A percentile compares a stretch with the other conserved stretches of the same genome.
phyloP scores from a whole-genome alignment of 2,329 filamentous ascomycete species.

The Alternaria sp. region DNA sequence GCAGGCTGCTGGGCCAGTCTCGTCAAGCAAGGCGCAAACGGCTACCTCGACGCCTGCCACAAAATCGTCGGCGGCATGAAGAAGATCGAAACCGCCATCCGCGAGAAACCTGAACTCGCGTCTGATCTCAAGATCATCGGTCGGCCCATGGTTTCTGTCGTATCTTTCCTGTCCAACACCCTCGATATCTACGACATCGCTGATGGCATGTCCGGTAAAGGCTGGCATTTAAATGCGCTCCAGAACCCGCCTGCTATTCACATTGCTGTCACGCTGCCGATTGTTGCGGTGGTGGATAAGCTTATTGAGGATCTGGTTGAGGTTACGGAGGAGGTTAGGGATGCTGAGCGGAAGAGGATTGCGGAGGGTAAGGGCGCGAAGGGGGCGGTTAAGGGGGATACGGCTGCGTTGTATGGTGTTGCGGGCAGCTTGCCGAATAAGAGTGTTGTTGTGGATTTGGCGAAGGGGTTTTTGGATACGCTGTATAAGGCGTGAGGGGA shows the following conservation, averaged over 20 bases:
- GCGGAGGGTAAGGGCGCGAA: constrained; percentile 70
- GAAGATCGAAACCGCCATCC: constrained; percentile 77
- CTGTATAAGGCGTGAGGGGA: constrained; percentile 78
- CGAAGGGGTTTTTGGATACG: constrained; percentile 88
- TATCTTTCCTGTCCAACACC: constrained; percentile 83
- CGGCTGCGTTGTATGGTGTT: constrained; percentile 90
- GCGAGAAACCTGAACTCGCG: constrained; percentile 69
- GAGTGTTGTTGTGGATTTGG: constrained; percentile 88
- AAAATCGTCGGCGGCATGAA: constrained; percentile 88
- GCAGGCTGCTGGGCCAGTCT: constrained; percentile 94
- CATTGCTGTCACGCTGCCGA: constrained; percentile 88
- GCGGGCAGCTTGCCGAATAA: constrained; percentile 95
- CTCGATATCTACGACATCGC: constrained; percentile 94
- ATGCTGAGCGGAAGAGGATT: constrained; percentile 76
- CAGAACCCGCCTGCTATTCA: constrained; percentile 93
- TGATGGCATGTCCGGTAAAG: constrained; percentile 80
- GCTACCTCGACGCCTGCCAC: constrained; percentile 85
- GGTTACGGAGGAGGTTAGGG: constrained; percentile 72
- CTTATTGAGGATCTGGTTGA: constrained; percentile 73
- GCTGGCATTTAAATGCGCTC: constrained; percentile 95
- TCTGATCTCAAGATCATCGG: constrained; percentile 81
- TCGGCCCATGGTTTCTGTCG: constrained; percentile 84
- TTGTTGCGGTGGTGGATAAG: constrained; percentile 79
- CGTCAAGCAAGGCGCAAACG: constrained; percentile 84
- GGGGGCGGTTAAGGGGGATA: constrained; percentile 71